These are phyloP conservation scores for Phytophthora lateralis DNA, from an alignment of 352 stramenopile species.

Conservation along the genomic window DNA sequence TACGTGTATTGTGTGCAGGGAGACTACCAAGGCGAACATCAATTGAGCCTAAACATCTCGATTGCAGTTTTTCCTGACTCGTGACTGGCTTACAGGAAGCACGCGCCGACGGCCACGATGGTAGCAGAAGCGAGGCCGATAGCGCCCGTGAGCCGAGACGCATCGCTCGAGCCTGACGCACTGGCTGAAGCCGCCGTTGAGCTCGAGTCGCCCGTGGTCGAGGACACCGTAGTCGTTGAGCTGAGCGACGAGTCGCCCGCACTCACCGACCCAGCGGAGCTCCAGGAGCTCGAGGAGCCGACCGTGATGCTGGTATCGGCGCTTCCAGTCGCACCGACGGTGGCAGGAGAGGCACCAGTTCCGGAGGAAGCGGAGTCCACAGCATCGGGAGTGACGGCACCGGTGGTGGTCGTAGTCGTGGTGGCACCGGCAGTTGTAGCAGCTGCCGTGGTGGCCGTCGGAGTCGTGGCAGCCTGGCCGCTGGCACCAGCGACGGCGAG, in stretches of 20 bases:
- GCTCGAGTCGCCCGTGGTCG: slow-evolving; percentile 10
- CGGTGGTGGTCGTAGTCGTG: slow-evolving; percentile 1
- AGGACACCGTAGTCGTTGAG: slow-evolving; percentile 9
- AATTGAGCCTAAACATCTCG: too few relatives aligned
- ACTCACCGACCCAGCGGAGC: not conserved
- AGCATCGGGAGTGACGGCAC: slow-evolving; percentile 5
- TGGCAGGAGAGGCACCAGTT: not conserved
- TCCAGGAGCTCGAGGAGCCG: slow-evolving; percentile 10
- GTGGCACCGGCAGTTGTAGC: slow-evolving; percentile 2
- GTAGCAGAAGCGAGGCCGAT: slow-evolving; percentile 15
- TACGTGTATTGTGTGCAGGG: not conserved
- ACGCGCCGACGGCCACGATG: slow-evolving; percentile 14
- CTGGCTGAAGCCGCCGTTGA: slow-evolving; percentile 7
- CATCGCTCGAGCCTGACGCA: slow-evolving; percentile 26
- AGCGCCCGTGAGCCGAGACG: slow-evolving; percentile 21
- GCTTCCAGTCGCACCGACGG: slow-evolving; percentile 2
- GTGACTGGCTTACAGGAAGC: slow-evolving; percentile 27
- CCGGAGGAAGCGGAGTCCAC: not conserved
- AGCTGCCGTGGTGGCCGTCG: slow-evolving; percentile 1
- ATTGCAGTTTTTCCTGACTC: not conserved
- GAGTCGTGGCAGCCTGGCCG: slow-evolving; percentile 13
- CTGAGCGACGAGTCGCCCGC: slow-evolving; percentile 5
- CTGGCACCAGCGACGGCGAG: slow-evolving; percentile 27
- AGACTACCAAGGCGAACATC: not conserved
- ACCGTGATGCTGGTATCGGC: slow-evolving; percentile 5